Evolutionary conservation across 495 filamentous ascomycete species (phyloP).

Genomic region (Amorphotheca resinae): DNA sequence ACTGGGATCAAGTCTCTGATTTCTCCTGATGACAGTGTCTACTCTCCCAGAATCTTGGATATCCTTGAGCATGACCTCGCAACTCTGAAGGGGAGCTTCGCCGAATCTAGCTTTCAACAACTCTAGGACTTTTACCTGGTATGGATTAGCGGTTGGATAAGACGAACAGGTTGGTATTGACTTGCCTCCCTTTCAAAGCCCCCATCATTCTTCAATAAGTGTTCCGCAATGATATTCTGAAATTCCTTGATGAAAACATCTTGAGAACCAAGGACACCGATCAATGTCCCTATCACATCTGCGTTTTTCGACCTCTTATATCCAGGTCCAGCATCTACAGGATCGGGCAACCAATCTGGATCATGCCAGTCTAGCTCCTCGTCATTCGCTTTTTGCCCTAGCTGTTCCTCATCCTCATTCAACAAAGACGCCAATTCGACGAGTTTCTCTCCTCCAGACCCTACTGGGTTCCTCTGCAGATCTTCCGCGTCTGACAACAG

Average conservation of each 20-base stretch:
- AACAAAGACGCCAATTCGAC: slow-evolving; percentile 68
- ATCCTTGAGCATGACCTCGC: slow-evolving; percentile 94
- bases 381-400: slow-evolving; percentile 33
- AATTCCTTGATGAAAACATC: slow-evolving; percentile 91
- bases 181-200: slow-evolving; percentile 58
- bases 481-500: slow-evolving; percentile 58
- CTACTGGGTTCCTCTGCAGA: slow-evolving; percentile 29
- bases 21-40: slow-evolving; percentile 47
- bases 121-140: slow-evolving; percentile 51
- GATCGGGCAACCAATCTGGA: slow-evolving; percentile 83
- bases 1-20: slow-evolving; percentile 21
- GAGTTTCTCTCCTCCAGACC: slow-evolving; percentile 30
- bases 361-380: slow-evolving; percentile 79
- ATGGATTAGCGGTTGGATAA: not conserved
- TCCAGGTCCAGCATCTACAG: slow-evolving; percentile 82
- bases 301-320: slow-evolving; percentile 79
- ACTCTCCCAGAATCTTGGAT: slow-evolving; percentile 74
- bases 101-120: slow-evolving; percentile 84
- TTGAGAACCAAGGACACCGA: slow-evolving; percentile 74
- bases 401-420: slow-evolving; percentile 42
- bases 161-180: not conserved
- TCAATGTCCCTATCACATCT: slow-evolving; percentile 85
- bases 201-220: slow-evolving; percentile 58
- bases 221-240: slow-evolving; percentile 69
- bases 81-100: slow-evolving; percentile 70